phyloP scores from a whole-genome alignment of 2,329 filamentous ascomycete species.

The Bimuria novae-zelandiae region DNA sequence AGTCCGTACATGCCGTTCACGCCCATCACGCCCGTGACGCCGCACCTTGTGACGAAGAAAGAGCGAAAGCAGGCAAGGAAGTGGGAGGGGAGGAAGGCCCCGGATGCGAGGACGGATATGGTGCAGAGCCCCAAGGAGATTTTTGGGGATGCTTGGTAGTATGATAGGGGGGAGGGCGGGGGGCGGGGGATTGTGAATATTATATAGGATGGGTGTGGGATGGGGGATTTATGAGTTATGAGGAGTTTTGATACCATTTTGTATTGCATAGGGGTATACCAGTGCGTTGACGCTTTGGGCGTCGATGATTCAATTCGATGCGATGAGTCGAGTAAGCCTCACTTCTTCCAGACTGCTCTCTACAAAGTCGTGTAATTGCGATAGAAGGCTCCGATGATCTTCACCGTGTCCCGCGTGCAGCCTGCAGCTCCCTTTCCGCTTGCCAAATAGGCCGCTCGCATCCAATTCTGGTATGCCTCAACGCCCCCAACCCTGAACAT shows the following conservation, averaged over 20 bases:
- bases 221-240: neutral
- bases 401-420: too few species aligned
- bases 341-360: too few species aligned
- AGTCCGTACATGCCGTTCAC: slow-evolving; percentile 80
- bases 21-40: slow-evolving; percentile 75
- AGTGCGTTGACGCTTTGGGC: neutral
- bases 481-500: neutral
- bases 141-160: slow-evolving; percentile 44
- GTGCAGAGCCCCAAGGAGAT: slow-evolving; percentile 46
- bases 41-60: slow-evolving; percentile 71
- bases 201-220: too few species aligned
- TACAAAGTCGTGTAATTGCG: too few species aligned
- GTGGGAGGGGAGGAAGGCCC: slow-evolving; percentile 65
- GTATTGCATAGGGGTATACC: neutral
- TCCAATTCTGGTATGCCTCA: neutral
- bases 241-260: neutral
- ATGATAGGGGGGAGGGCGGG: too few species aligned
- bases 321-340: too few species aligned
- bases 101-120: slow-evolving; percentile 46
- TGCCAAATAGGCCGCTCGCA: neutral
- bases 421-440: neutral
- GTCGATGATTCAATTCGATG: neutral
- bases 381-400: too few species aligned
- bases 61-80: slow-evolving; percentile 72
- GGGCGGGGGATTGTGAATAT: too few species aligned